Evolutionary conservation across 1,284 basidiomycete species (phyloP), one percentile per base, ranked within the genome.

Genomic region (Microbotryum scabiosae): DNA sequence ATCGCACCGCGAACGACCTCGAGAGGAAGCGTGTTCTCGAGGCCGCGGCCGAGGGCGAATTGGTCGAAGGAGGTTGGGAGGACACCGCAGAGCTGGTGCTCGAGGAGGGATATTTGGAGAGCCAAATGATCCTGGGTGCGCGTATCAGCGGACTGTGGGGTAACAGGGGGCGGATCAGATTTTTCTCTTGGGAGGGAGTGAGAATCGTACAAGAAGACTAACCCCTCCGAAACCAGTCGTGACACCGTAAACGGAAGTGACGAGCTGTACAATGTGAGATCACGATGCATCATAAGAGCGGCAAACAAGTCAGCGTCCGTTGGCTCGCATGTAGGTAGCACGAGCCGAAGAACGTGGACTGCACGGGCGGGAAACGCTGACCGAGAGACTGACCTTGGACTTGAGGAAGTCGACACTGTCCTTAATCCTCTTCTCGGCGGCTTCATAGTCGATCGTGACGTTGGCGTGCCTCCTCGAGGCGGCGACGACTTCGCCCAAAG

Each of bases 1-100:
- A 92, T 89, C 1, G 90, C 88, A 18, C 86, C 90, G 54, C 88
- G 84, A n/a, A 90, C 88, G 86, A 89, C 91, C 8, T 87, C 78
- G 65, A 88, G 85, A n/a, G 90, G 90, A 86, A 91, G 89, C 63
- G 80, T 83, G 54, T 69, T 69, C 51, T 64, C 65, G 52, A 70
- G 62, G 3, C 65, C 65, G 1, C 66, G 61, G 2, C 64, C 64
- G 41, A 67, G 53, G 84, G 68, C 86, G 84, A 23, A 80, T 77
- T 41, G 87, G 81, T 20, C 86, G 85, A 54, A 69, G 14, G 85
- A 77, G 7, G 75, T 59, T 75, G 76, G 72, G 75, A 43, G 80
- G n/a, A 67, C 66, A 41, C 65, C 68, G 54, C 77, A 77, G 60
- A 88, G 85, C 72, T 89, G 86, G 71, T 88, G 85, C 73, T 71